Percentiles rank a stretch among this genome's conserved stretches.
Conservation (phyloP, 1,284 basidiomycete species). For the Veloporphyrellus conicus region DNA sequence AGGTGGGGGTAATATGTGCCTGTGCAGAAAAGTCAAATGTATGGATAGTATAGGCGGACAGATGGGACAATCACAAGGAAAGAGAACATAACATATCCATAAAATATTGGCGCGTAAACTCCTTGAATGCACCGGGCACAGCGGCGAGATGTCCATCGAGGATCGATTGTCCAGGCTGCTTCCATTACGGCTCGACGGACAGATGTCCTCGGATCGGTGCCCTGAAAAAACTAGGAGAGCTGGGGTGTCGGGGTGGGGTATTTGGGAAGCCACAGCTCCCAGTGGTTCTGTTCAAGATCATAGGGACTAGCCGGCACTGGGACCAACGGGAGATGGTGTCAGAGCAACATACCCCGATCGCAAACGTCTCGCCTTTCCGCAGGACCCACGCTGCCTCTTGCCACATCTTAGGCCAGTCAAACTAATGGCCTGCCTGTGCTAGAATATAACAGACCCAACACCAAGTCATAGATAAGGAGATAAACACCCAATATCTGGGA, state of each 20-base stretch:
- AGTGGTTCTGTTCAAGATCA: slow-evolving; percentile 54
- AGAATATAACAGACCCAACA: too few species aligned
- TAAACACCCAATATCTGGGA: not conserved
- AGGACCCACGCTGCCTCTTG: slow-evolving; percentile 63
- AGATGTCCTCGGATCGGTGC: slow-evolving; percentile 46
- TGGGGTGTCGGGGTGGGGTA: slow-evolving; percentile 57
- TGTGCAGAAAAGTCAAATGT: slow-evolving; percentile 8
- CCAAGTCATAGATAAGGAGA: not conserved
- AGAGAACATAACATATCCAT: slow-evolving; percentile 24
- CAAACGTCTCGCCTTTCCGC: slow-evolving; percentile 63
- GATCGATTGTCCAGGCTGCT: slow-evolving; percentile 75
- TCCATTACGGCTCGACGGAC: slow-evolving; percentile 73
- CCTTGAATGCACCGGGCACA: slow-evolving; percentile 41
- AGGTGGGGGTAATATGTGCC: slow-evolving; percentile 43
- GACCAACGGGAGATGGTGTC: not conserved
- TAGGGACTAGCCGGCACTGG: too few species aligned
- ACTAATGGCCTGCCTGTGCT: slow-evolving; percentile 89
- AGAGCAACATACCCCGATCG: slow-evolving; percentile 48
- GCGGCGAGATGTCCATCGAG: slow-evolving; percentile 68
- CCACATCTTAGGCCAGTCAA: slow-evolving; percentile 74
- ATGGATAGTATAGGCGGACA: not conserved
- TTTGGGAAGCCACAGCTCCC: slow-evolving; percentile 67
- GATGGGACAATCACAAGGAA: not conserved
- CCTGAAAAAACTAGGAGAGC: slow-evolving; percentile 62
- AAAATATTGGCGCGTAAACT: slow-evolving; percentile 36